These are phyloP conservation scores for Eudorina sp. DNA, from an alignment of 139 green algal species.

Conservation along the genomic window DNA sequence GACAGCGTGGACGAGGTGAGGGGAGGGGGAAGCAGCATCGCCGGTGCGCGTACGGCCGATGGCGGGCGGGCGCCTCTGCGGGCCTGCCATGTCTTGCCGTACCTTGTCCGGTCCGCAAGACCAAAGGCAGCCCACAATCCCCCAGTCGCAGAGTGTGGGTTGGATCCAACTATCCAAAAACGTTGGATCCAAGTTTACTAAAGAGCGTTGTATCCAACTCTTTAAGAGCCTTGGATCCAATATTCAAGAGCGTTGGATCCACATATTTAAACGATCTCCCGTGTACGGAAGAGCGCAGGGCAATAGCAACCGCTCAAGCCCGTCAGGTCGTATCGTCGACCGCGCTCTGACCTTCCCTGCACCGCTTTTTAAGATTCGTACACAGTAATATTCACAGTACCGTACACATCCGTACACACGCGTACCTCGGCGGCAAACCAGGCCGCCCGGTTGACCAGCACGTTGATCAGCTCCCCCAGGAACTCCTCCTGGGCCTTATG, in stretches of 20 bases:
- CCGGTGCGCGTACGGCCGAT: not conserved
- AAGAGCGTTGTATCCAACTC: too few species aligned
- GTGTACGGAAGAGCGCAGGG: not conserved
- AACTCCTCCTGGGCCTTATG: constrained; percentile 34
- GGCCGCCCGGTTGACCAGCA: not conserved
- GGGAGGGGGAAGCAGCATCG: not conserved
- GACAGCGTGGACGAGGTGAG: too few species aligned
- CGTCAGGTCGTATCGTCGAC: too few species aligned
- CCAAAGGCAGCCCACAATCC: not conserved
- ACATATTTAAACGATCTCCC: not conserved
- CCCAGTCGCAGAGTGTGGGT: too few species aligned
- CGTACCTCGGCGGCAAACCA: not conserved
- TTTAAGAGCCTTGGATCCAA: too few species aligned
- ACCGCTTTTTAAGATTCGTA: not conserved
- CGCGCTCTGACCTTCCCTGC: not conserved
- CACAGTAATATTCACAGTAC: not conserved
- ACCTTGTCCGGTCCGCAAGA: not conserved
- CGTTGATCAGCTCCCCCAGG: constrained; percentile 16
- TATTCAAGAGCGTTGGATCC: too few species aligned
- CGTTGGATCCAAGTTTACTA: too few species aligned
- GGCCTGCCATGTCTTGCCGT: not conserved
- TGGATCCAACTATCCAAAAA: too few species aligned
- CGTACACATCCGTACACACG: not conserved
- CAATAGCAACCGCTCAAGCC: not conserved
- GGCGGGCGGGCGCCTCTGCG: not conserved